Evolutionary conservation across 2,329 filamentous ascomycete species (phyloP).

Genomic region (Onygenales sp.): DNA sequence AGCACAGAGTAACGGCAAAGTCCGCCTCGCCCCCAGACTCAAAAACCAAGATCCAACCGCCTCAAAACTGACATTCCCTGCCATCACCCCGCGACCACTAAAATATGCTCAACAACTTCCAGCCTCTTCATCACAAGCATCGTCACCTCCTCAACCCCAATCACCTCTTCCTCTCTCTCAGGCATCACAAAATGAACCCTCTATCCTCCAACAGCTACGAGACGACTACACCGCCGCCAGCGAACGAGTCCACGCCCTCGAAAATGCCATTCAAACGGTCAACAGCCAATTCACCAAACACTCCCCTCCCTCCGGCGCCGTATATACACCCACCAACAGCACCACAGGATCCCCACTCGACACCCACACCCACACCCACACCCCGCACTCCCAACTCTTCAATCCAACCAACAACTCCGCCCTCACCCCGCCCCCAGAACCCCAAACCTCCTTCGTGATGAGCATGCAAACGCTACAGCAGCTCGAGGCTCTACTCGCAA

Average conservation of each 20-base stretch:
- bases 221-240: slow-evolving; percentile 3
- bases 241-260: not conserved
- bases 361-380: not conserved
- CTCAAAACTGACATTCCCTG: not conserved
- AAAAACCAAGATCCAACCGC: not conserved
- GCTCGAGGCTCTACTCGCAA: slow-evolving; percentile 6
- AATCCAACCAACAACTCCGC: not conserved
- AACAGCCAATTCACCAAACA: slow-evolving; percentile 1
- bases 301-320: not conserved
- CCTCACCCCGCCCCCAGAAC: slow-evolving; percentile 7
- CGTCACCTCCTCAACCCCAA: not conserved
- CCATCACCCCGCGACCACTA: not conserved
- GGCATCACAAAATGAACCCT: not conserved
- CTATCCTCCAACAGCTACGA: slow-evolving; percentile 4
- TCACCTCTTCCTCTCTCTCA: not conserved
- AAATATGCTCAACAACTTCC: not conserved
- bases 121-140: slow-evolving; percentile 1
- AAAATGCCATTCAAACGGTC: slow-evolving; percentile 4
- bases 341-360: not conserved
- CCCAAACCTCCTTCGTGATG: not conserved
- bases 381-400: not conserved
- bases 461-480: slow-evolving; percentile 4
- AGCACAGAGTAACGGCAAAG: not conserved
- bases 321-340: no score
- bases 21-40: not conserved